phyloP scores from a whole-genome alignment of 2,329 filamentous ascomycete genomes.

The Epichloe sylvatica region DNA sequence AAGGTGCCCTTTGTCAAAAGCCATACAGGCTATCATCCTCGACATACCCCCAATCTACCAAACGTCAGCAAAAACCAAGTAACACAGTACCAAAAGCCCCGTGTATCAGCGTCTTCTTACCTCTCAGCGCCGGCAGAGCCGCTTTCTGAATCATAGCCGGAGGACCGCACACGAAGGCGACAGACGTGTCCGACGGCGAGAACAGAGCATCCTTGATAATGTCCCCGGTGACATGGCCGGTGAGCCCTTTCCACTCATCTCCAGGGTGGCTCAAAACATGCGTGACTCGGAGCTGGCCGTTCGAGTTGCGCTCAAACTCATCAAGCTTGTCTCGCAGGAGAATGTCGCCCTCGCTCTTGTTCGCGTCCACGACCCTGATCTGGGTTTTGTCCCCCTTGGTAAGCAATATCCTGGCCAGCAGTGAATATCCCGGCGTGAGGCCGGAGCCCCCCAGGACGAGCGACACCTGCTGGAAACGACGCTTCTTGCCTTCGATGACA shows the following conservation, averaged over 20 bases:
- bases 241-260: slow-evolving; percentile 30
- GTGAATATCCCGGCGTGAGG: slow-evolving; percentile 36
- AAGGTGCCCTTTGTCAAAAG: background rate
- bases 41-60: slow-evolving; percentile 2
- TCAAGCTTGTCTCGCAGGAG: slow-evolving; percentile 29
- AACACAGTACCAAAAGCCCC: no score
- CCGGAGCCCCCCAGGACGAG: slow-evolving; percentile 37
- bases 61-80: background rate
- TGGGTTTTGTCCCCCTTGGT: slow-evolving; percentile 20
- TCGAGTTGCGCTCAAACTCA: slow-evolving; percentile 21
- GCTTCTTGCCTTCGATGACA: slow-evolving; percentile 26
- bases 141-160: slow-evolving; percentile 37
- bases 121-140: slow-evolving; percentile 32
- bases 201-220: slow-evolving; percentile 28
- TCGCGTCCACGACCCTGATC: slow-evolving; percentile 32
- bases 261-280: slow-evolving; percentile 33
- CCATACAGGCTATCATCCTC: slow-evolving; percentile 1
- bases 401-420: slow-evolving; percentile 29
- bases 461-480: slow-evolving; percentile 28
- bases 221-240: slow-evolving; percentile 28
- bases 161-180: slow-evolving; percentile 35
- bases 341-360: slow-evolving; percentile 33
- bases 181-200: slow-evolving; percentile 24
- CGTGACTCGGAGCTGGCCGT: slow-evolving; percentile 27
- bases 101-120: slow-evolving; percentile 6